Base-by-base conservation (phyloP, 257 asterid species). In the Ophiorrhiza pumila region DNA sequence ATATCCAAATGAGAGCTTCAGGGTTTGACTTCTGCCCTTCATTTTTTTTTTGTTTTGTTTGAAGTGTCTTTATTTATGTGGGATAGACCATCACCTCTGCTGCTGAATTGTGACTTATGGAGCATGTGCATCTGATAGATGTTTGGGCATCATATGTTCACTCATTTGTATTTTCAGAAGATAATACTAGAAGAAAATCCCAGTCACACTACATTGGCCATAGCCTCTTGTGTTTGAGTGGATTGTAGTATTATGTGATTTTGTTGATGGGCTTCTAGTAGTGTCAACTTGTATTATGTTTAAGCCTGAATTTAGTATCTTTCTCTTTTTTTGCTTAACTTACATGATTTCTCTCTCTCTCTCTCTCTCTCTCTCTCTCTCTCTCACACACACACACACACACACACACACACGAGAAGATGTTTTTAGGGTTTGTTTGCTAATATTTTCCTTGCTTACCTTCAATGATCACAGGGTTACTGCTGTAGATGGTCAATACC, bases 401-500 rank as follows among this genome's bases (percentile, higher is more conserved):
- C n/a, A n/a, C n/a, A n/a, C n/a, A n/a, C n/a, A n/a, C n/a, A n/a
- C n/a, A n/a, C n/a, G n/a, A n/a, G n/a, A n/a, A n/a, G n/a, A n/a
- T n/a, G n/a, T n/a, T n/a, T 7, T 32, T 49, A 18, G 49, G 43
- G 57, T 52, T 49, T 25, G 17, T 29, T 10, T 53, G 47, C 0
- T 49, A 43, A 13, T 65, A 43, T 46, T 68, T 12, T 57, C 31
- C 72, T 67, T 73, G 71, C 49, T 53, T 67, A 71, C 71, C 69
- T 69, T 65, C 25, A 76, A 43, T 73, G 82, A 70, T 62, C 66
- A 77, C 88, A 95, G 99, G 86, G 99, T 95, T 71, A 92, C 99
- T 75, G 98, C 99, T 80, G 99, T 95, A 74, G 95, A 87, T 87
- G 98, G 97, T n/a, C 97, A 92, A 77, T 95, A 95, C 87, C 96